Percentiles rank a stretch among this genome's conserved stretches.
These are phyloP conservation scores for Calonectria naviculata DNA, from an alignment of 2,329 filamentous ascomycete species.

Conservation along the genomic window DNA sequence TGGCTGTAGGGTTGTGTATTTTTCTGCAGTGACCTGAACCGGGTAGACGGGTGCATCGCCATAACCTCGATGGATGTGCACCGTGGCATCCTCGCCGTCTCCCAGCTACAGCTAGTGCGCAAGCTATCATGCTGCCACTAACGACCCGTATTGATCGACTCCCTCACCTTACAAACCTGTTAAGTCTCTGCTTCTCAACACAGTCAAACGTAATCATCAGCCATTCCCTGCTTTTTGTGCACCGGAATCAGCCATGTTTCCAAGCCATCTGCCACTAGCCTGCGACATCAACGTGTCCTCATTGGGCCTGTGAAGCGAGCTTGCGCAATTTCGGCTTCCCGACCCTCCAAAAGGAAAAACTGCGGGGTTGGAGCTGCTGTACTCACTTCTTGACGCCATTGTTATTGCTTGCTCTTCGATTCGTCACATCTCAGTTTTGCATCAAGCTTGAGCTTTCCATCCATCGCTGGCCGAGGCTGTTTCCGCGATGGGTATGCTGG, in stretches of 20 bases:
- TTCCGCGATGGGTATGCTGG: constrained; percentile 6
- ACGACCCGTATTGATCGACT: background rate
- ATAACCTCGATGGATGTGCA: background rate
- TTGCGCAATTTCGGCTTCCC: background rate
- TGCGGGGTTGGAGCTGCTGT: constrained; percentile 3
- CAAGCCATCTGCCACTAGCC: background rate
- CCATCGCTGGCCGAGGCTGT: background rate
- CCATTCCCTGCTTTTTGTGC: background rate
- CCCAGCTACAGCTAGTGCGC: background rate
- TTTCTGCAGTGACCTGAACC: no score
- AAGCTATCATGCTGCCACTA: background rate
- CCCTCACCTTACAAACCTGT: background rate
- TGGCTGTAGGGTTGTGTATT: no score
- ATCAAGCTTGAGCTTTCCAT: background rate
- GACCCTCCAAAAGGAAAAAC: constrained; percentile 2
- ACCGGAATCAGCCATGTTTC: background rate
- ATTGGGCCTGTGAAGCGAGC: background rate
- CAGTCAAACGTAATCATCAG: background rate
- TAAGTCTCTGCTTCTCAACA: no score
- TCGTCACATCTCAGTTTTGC: background rate
- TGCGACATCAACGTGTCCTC: background rate
- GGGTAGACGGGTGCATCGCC: background rate
- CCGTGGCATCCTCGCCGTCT: background rate
- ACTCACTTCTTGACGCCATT: background rate
- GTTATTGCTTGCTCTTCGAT: background rate